These are phyloP conservation scores for Aspergillus bridgeri DNA, from an alignment of 495 filamentous ascomycete species.

Conservation along the genomic window DNA sequence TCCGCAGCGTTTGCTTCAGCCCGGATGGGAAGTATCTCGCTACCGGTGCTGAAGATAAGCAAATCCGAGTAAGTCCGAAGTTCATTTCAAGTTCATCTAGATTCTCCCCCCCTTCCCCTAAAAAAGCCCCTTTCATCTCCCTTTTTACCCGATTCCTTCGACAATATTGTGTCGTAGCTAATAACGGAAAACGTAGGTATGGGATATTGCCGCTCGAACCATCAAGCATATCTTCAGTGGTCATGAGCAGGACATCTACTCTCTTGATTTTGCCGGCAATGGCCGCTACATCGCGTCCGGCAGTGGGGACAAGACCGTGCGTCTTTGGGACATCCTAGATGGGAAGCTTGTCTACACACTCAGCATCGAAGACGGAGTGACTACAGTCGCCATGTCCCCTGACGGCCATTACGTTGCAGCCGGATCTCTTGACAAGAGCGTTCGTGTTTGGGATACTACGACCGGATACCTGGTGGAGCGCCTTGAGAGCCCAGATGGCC, in stretches of 20 bases:
- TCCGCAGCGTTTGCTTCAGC: slow-evolving; percentile 89
- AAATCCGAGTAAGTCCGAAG: slow-evolving; percentile 73
- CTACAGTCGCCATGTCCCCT: slow-evolving; percentile 88
- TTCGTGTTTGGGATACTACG: slow-evolving; percentile 82
- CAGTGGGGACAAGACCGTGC: slow-evolving; percentile 82
- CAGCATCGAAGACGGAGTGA: slow-evolving; percentile 86
- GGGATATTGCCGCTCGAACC: slow-evolving; percentile 72
- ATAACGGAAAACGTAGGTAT: slow-evolving; percentile 56
- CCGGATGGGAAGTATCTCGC: slow-evolving; percentile 86
- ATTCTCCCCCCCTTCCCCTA: not conserved
- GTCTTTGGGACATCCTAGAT: slow-evolving; percentile 83
- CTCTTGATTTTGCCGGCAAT: slow-evolving; percentile 84
- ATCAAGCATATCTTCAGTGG: slow-evolving; percentile 82
- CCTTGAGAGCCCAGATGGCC: slow-evolving; percentile 79
- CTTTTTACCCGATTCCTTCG: not conserved
- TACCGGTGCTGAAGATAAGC: slow-evolving; percentile 87
- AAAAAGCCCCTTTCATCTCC: no score
- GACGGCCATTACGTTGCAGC: slow-evolving; percentile 83
- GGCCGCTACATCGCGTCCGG: slow-evolving; percentile 86
- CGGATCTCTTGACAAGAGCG: slow-evolving; percentile 85
- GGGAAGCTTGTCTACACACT: slow-evolving; percentile 70
- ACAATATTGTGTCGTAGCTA: not conserved
- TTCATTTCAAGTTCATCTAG: slow-evolving; percentile 7
- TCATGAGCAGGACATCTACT: slow-evolving; percentile 92
- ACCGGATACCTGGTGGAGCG: slow-evolving; percentile 79